Evolutionary conservation across 2,329 filamentous ascomycete species (phyloP).

Genomic region (Pleomassaria siparia): DNA sequence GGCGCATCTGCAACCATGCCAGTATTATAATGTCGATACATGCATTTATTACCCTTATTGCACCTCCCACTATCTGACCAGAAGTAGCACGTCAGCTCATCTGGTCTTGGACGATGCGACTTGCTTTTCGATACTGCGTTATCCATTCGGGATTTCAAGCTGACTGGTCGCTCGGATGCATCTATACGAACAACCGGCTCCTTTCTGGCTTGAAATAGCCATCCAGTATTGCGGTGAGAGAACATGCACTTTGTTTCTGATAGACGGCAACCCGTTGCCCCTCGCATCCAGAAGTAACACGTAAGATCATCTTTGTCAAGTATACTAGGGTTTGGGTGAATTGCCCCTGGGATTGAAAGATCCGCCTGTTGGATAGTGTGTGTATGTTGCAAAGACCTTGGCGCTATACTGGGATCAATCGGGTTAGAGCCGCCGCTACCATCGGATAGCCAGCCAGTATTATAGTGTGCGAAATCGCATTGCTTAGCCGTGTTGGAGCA

Average conservation of each 20-base stretch:
- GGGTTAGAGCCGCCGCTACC: neutral
- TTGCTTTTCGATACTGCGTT: neutral
- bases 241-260: conserved; percentile 6
- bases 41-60: conserved; percentile 8
- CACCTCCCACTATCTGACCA: conserved; percentile 14
- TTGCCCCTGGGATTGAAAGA: neutral
- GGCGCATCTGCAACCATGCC: conserved; percentile 12
- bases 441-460: conserved; percentile 26
- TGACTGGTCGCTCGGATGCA: neutral
- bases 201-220: neutral
- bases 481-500: conserved; percentile 22
- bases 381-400: neutral
- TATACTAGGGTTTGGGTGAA: neutral
- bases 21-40: conserved; percentile 19
- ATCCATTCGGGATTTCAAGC: neutral
- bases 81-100: conserved; percentile 10
- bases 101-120: neutral
- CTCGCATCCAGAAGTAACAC: conserved; percentile 7
- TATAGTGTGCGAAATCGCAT: conserved; percentile 30
- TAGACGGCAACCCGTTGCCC: neutral
- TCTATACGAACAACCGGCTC: neutral
- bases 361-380: neutral
- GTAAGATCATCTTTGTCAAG: conserved; percentile 1
- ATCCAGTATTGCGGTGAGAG: conserved; percentile 15
- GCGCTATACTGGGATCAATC: neutral